Evolutionary conservation across 2,329 filamentous ascomycete species (phyloP), one percentile per base, ranked within the genome.

Genomic region (Aureobasidium melanogenum): DNA sequence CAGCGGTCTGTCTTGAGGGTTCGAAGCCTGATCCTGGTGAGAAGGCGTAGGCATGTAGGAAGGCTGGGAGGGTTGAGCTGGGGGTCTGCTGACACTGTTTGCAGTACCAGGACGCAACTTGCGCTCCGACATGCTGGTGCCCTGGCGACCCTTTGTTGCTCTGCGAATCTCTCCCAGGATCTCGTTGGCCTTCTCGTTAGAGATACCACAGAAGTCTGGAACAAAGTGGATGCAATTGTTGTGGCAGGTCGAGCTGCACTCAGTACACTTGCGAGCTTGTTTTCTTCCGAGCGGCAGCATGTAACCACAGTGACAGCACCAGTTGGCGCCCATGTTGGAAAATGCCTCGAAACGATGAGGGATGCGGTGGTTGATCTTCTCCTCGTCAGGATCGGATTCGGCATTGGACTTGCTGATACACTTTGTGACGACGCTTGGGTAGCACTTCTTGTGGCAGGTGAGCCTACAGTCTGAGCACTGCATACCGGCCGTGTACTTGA

Each of bases 401-500:
- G 94, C 93, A 72, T 99, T 99, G 65, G 93, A 97, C 75, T 99
- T 97, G 78, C 93, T 97, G 75, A 99, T 99, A 78, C 94, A 99
- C 76, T 99, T 99, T 65, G 94, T 99, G 68, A 99, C 94, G 50
- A 99, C 94, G 74, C 92, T 96, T 17, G 85, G 79, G 75, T 97
- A 99, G 74, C 94, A 99, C 77, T 97, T 97, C 69, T 91, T 93
- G 76, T 99, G 94, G 76, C 94, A 99, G 41, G 93, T 97, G 77
- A 97, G 97, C 77, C 97, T 97, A 88, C 94, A 99, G 77, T 99
- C 94, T 66, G 95, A 89, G 75, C 94, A 99, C 77, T 99, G 94
- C 93, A 99, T 99, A 64, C 94, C 94, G 24, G 94, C 90, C 52
- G 93, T 95, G 73, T 97, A 97, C 73, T 97, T 99, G 77, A 99